phyloP scores from a whole-genome alignment of 768 basidiomycete species.

The Kwoniella mangroviensis region DNA sequence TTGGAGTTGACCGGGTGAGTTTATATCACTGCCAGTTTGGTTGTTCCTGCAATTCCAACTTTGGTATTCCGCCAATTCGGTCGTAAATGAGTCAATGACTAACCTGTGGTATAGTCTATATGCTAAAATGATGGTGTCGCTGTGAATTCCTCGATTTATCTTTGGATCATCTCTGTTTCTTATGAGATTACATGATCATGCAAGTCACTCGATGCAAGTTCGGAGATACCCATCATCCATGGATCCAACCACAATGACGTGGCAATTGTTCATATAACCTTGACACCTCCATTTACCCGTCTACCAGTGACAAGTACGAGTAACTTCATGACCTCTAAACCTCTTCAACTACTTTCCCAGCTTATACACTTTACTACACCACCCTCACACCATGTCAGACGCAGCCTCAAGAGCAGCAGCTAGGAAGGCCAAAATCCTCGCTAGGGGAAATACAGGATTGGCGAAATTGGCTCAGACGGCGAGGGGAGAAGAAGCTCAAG shows the following conservation, averaged over 20 bases:
- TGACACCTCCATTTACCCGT: too few relatives aligned
- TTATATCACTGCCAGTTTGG: too few relatives aligned
- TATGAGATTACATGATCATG: not conserved
- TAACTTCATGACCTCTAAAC: too few relatives aligned
- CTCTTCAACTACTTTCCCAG: not conserved
- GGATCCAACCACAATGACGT: not conserved
- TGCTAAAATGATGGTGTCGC: not conserved
- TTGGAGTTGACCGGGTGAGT: too few relatives aligned
- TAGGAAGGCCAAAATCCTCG: slow-evolving; percentile 55
- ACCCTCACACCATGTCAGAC: slow-evolving; percentile 30
- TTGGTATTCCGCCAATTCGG: not conserved
- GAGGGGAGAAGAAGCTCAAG: slow-evolving; percentile 54
- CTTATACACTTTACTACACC: not conserved
- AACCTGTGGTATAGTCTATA: not conserved
- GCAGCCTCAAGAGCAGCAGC: slow-evolving; percentile 53
- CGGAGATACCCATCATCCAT: not conserved
- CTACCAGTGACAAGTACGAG: too few relatives aligned
- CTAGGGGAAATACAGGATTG: slow-evolving; percentile 52
- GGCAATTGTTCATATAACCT: too few relatives aligned
- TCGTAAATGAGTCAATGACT: not conserved
- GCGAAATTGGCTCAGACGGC: slow-evolving; percentile 55
- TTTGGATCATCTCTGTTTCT: too few relatives aligned
- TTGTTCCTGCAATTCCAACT: not conserved
- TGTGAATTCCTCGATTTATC: too few relatives aligned
- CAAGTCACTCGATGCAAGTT: not conserved